A percentile compares a stretch with the other conserved stretches of the same genome.
Evolutionary conservation across 2,329 filamentous ascomycete species (phyloP).

Genomic region (Plenodomus biglobosus): DNA sequence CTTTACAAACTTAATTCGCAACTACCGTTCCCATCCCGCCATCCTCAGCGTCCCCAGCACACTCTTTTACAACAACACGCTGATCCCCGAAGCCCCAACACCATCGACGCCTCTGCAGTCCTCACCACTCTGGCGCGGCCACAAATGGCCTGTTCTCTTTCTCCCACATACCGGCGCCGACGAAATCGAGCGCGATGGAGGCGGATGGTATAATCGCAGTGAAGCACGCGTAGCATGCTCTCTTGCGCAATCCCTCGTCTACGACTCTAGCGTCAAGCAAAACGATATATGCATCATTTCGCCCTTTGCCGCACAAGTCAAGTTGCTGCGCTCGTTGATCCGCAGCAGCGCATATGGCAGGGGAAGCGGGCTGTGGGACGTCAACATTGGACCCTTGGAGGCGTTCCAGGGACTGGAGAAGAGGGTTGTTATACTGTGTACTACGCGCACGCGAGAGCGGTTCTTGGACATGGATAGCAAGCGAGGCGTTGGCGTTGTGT

Average conservation of each 20-base stretch:
- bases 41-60: constrained; percentile 48
- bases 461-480: constrained; percentile 39
- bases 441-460: constrained; percentile 41
- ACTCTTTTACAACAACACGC: constrained; percentile 50
- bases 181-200: constrained; percentile 46
- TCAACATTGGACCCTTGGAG: constrained; percentile 52
- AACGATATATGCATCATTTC: constrained; percentile 49
- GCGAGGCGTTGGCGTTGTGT: constrained; percentile 42
- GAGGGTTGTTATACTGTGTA: constrained; percentile 50
- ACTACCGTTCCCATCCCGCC: constrained; percentile 52
- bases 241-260: constrained; percentile 31
- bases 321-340: constrained; percentile 42
- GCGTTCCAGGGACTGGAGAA: constrained; percentile 52
- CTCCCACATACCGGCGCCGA: constrained; percentile 43
- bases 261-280: constrained; percentile 27
- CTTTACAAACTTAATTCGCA: constrained; percentile 49
- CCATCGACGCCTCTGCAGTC: constrained; percentile 26
- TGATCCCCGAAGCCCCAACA: constrained; percentile 44
- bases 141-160: constrained; percentile 49
- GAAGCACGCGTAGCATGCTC: constrained; percentile 38
- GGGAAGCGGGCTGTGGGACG: constrained; percentile 32
- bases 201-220: constrained; percentile 42
- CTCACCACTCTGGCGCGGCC: constrained; percentile 43
- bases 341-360: constrained; percentile 20
- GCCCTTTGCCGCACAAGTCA: constrained; percentile 51